Base-by-base conservation (phyloP, 2,329 filamentous ascomycete genomes). In the Cladorrhinum sp. region DNA sequence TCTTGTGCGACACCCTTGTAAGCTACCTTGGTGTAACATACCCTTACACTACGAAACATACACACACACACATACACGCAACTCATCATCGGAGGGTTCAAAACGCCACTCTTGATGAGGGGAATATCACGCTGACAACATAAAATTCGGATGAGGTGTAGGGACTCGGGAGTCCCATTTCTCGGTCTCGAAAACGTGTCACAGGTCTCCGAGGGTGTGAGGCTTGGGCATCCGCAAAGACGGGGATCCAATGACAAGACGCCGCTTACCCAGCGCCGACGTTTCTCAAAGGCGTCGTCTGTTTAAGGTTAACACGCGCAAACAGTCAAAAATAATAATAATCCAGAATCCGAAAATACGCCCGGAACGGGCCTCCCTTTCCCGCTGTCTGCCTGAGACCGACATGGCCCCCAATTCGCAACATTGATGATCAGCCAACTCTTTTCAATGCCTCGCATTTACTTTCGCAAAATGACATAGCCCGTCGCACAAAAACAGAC, bases 241-340 rank as follows among this genome's bases (percentile, higher is more conserved):
- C 18, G 12, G 30, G 53, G 24, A 46, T 12, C 51, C 51, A 54
- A 54, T 54, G 51, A 23, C 51, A 36, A 20, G 18, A 33, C 10
- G 28, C 28, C 28, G 51, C 51, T 53, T 57, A 55, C 50, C 10
- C 24, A 20, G 12, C 4, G 12, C 8, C 8, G 33, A 36, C 4
- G 26, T 42, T 42, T n/a, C 36, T 46, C n/a, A 51, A 51, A 52
- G 39, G 21, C 56, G 67, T 67, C 66, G 67, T 69, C 62, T 67
- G 64, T 65, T 66, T 69, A 69, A 69, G 66, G 66, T 69, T 69
- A 68, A 68, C 57, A 54, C 57, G 56, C 60, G 55, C 58, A n/a
- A 63, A 57, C 50, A 59, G 56, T 62, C 56, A 61, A 58, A 50
- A 42, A 63, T 54, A n/a, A n/a, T n/a, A n/a, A n/a, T n/a, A 48